phyloP scores from a whole-genome alignment of 306 rosid genomes.

The Geum urbanum region DNA sequence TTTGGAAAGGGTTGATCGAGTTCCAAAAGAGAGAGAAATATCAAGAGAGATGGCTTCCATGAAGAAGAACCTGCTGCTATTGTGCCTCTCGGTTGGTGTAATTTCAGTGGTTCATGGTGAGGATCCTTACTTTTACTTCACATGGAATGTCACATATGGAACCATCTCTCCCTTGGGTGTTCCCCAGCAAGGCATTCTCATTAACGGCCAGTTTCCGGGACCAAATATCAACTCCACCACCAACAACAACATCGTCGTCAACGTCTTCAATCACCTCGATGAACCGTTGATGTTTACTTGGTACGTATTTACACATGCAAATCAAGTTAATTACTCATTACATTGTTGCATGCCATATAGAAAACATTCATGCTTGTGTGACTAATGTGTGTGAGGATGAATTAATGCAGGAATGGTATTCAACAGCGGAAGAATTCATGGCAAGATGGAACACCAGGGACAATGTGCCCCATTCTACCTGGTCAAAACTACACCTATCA shows the following conservation, averaged over 20 bases:
- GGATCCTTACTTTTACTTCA: slow-evolving; percentile 57
- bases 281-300: slow-evolving; percentile 56
- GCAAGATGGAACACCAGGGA: slow-evolving; percentile 55
- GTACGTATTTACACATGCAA: neutral
- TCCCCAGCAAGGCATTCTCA: slow-evolving; percentile 70
- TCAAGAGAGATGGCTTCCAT: neutral
- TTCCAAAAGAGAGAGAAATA: neutral
- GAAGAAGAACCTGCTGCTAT: neutral
- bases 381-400: no score
- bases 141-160: slow-evolving; percentile 62
- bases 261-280: slow-evolving; percentile 53
- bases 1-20: neutral
- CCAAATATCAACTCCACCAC: slow-evolving; percentile 61
- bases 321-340: no score
- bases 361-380: no score
- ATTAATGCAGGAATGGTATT: slow-evolving; percentile 24
- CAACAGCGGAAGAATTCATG: slow-evolving; percentile 70
- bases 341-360: no score
- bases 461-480: slow-evolving; percentile 53
- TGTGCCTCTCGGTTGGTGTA: slow-evolving; percentile 23
- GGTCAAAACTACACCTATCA: slow-evolving; percentile 52
- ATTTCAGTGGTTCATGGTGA: slow-evolving; percentile 24
- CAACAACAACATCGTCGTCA: slow-evolving; percentile 57
- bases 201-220: slow-evolving; percentile 58
- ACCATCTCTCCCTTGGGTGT: slow-evolving; percentile 59